Conservation (phyloP, 2,329 filamentous ascomycete genomes). For the Hypoxylon sp. region DNA sequence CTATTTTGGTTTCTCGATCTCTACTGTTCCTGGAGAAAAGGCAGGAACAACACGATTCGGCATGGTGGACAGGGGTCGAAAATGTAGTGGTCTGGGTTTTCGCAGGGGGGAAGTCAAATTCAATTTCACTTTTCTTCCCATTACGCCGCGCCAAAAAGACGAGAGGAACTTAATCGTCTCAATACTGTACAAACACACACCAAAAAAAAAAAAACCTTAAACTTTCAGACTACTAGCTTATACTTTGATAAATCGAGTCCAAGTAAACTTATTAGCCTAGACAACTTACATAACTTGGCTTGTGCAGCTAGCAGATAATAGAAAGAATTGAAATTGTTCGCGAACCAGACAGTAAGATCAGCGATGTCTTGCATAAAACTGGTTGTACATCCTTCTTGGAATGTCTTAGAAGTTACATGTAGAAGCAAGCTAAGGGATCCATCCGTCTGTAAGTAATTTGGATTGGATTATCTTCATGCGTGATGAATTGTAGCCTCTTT, state of each 20-base stretch:
- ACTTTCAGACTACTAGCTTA: slow-evolving; percentile 7
- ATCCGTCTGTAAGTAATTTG: slow-evolving; percentile 46
- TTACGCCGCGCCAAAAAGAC: slow-evolving; percentile 22
- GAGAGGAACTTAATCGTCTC: slow-evolving; percentile 11
- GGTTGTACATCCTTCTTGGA: slow-evolving; percentile 36
- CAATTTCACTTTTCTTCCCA: slow-evolving; percentile 25
- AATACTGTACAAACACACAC: slow-evolving; percentile 10
- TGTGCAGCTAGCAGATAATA: slow-evolving; percentile 6
- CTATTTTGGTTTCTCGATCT: slow-evolving; percentile 40
- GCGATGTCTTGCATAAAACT: slow-evolving; percentile 49
- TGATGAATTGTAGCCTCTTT: slow-evolving; percentile 55
- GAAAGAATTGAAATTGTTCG: slow-evolving; percentile 13
- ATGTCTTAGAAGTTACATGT: slow-evolving; percentile 40
- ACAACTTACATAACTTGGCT: slow-evolving; percentile 3
- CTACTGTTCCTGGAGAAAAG: slow-evolving; percentile 43
- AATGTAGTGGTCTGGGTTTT: slow-evolving; percentile 43
- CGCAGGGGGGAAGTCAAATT: slow-evolving; percentile 34
- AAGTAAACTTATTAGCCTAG: slow-evolving; percentile 12
- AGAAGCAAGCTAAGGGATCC: slow-evolving; percentile 34
- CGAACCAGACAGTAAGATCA: slow-evolving; percentile 36
- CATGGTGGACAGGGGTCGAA: slow-evolving; percentile 40
- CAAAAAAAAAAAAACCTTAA: not conserved
- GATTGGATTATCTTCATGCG: slow-evolving; percentile 56
- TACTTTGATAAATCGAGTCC: slow-evolving; percentile 8
- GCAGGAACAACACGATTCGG: slow-evolving; percentile 43